Conservation (phyloP, 306 rosid species). For the Boehmeria nivea region DNA sequence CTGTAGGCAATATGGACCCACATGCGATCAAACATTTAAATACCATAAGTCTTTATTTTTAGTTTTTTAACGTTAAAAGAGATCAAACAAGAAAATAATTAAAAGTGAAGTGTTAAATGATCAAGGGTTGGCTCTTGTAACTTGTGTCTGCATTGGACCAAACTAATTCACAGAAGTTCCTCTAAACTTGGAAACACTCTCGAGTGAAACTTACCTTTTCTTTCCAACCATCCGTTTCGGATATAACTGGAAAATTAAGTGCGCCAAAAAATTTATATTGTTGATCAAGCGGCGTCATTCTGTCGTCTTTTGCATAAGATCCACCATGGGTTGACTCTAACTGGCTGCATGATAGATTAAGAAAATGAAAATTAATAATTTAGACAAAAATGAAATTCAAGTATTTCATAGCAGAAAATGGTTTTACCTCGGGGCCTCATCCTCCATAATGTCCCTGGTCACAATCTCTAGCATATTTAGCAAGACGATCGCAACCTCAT, state of each 20-base stretch:
- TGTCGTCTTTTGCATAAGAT: slow-evolving; percentile 49
- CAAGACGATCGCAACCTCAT: slow-evolving; percentile 80
- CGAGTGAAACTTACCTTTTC: slow-evolving; percentile 76
- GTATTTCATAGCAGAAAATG: slow-evolving; percentile 4
- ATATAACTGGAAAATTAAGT: slow-evolving; percentile 57
- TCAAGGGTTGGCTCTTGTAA: too few relatives aligned
- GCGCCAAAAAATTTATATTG: slow-evolving; percentile 51
- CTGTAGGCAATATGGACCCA: slow-evolving; percentile 34
- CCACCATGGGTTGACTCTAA: slow-evolving; percentile 80
- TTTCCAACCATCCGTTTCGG: slow-evolving; percentile 75
- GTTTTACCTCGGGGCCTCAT: slow-evolving; percentile 56
- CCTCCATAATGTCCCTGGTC: slow-evolving; percentile 84
- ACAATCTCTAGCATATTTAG: slow-evolving; percentile 94
- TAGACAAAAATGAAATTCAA: not conserved
- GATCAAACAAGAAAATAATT: too few relatives aligned
- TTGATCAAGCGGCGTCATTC: slow-evolving; percentile 61
- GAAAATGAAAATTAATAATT: slow-evolving; percentile 6
- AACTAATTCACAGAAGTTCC: too few relatives aligned
- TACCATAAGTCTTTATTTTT: too few relatives aligned
- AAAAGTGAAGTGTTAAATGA: too few relatives aligned
- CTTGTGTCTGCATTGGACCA: too few relatives aligned
- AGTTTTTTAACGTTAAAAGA: too few relatives aligned
- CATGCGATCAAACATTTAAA: too few relatives aligned
- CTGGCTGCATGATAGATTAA: slow-evolving; percentile 41
- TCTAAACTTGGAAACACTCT: too few relatives aligned